Percentiles rank a stretch among this genome's conserved stretches.
phyloP scores from a whole-genome alignment of 2,329 filamentous ascomycete species.

The Penicillium frequentans region DNA sequence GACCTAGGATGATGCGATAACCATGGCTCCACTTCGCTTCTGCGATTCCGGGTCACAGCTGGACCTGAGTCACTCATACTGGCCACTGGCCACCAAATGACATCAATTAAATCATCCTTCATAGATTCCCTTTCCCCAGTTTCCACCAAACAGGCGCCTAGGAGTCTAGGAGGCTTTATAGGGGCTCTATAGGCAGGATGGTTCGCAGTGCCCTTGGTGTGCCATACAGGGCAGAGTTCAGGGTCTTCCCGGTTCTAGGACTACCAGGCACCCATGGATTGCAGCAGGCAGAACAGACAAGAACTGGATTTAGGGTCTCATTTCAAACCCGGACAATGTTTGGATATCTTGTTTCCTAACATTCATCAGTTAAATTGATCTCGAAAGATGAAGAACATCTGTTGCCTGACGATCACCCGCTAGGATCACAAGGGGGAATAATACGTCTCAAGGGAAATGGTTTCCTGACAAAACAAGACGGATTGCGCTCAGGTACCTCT shows the following conservation, averaged over 20 bases:
- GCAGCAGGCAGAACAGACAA: not conserved
- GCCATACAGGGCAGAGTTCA: slow-evolving; percentile 18
- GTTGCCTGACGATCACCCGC: slow-evolving; percentile 27
- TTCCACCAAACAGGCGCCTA: not conserved
- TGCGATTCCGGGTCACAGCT: slow-evolving; percentile 12
- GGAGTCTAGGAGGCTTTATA: not conserved
- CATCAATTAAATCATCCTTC: not conserved
- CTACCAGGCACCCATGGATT: slow-evolving; percentile 14
- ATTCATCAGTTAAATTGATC: not conserved
- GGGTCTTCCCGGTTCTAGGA: slow-evolving; percentile 7
- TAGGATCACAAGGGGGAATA: slow-evolving; percentile 9
- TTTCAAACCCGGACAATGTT: not conserved
- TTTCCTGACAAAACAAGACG: slow-evolving; percentile 9
- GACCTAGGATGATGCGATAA: slow-evolving; percentile 21
- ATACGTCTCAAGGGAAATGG: slow-evolving; percentile 11
- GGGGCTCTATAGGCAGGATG: not conserved
- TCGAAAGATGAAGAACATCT: not conserved
- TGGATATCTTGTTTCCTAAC: not conserved
- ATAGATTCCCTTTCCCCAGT: not conserved
- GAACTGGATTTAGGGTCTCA: not conserved
- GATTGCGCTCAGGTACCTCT: slow-evolving; percentile 2
- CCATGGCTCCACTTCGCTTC: slow-evolving; percentile 22
- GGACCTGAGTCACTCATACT: not conserved
- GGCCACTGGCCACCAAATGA: not conserved
- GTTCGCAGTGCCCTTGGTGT: not conserved